A percentile compares a stretch with the other conserved stretches of the same genome.
Evolutionary conservation across 2,329 filamentous ascomycete genomes (phyloP).

Genomic region (Monosporascus sp.): DNA sequence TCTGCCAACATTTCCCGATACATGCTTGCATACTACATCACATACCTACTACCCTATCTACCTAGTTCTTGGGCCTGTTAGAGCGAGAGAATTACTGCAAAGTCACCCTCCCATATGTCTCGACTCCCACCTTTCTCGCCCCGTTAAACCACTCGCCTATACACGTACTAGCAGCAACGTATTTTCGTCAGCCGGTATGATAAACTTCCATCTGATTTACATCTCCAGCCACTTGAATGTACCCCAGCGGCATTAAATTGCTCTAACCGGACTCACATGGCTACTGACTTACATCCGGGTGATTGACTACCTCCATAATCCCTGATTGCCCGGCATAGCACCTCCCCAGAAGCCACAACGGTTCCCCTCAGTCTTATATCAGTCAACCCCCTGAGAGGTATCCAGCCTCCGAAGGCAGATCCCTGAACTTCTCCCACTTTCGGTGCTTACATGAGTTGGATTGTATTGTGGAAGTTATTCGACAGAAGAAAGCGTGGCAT

Average conservation of each 20-base stretch:
- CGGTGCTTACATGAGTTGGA: background rate
- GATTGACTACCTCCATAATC: background rate
- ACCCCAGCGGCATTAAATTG: background rate
- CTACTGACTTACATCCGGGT: background rate
- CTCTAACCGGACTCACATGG: background rate
- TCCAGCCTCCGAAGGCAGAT: background rate
- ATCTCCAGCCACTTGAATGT: background rate
- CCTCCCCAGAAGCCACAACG: background rate
- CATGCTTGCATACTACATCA: background rate
- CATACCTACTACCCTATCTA: background rate
- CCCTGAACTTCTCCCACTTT: background rate
- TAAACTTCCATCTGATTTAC: background rate
- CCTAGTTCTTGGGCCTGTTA: background rate
- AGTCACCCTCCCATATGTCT: too few species aligned
- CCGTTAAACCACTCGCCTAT: too few species aligned
- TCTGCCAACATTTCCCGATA: background rate
- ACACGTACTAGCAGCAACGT: too few species aligned
- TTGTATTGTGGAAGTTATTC: background rate
- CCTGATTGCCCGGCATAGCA: background rate
- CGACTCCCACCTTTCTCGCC: too few species aligned
- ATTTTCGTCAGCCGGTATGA: background rate
- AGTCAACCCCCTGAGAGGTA: background rate
- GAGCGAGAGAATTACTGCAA: too few species aligned
- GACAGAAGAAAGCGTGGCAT: background rate
- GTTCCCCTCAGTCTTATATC: background rate